phyloP scores from a whole-genome alignment of 106 monocot genomes.

The Posidonia australis region DNA sequence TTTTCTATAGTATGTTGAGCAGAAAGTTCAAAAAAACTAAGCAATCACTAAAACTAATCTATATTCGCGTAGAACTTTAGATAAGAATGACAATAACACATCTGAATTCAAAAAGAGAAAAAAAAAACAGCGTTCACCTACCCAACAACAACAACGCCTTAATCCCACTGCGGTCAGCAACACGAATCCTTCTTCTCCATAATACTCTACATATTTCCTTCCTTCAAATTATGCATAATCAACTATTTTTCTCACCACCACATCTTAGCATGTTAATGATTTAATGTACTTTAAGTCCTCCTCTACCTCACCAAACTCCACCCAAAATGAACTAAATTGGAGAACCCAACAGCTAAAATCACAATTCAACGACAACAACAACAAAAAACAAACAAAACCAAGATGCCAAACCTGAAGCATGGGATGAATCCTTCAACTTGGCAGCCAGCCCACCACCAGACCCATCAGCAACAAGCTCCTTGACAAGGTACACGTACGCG shows the following conservation, averaged over 20 bases:
- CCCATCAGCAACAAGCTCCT: constrained; percentile 41
- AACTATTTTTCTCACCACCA: too few species aligned
- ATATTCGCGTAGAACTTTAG: too few species aligned
- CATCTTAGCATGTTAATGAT: too few species aligned
- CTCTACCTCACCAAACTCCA: too few species aligned
- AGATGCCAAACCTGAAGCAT: constrained; percentile 45
- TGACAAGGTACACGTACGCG: constrained; percentile 85
- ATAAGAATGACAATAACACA: neutral
- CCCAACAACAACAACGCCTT: too few species aligned
- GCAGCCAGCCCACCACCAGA: constrained; percentile 26
- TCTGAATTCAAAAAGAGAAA: too few species aligned
- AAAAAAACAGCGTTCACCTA: too few species aligned
- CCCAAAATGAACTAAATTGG: neutral
- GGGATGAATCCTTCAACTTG: constrained; percentile 44
- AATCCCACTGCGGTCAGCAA: too few species aligned
- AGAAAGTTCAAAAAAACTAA: neutral
- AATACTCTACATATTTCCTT: too few species aligned
- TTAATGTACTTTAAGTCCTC: too few species aligned
- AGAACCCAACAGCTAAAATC: neutral
- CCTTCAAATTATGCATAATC: too few species aligned
- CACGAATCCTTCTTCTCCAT: too few species aligned
- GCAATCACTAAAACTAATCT: neutral
- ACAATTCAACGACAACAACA: neutral
- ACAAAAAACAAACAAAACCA: neutral
- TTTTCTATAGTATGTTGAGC: neutral